Evolutionary conservation across 352 stramenopile genomes (phyloP).

Genomic region (Phytophthora melonis): DNA sequence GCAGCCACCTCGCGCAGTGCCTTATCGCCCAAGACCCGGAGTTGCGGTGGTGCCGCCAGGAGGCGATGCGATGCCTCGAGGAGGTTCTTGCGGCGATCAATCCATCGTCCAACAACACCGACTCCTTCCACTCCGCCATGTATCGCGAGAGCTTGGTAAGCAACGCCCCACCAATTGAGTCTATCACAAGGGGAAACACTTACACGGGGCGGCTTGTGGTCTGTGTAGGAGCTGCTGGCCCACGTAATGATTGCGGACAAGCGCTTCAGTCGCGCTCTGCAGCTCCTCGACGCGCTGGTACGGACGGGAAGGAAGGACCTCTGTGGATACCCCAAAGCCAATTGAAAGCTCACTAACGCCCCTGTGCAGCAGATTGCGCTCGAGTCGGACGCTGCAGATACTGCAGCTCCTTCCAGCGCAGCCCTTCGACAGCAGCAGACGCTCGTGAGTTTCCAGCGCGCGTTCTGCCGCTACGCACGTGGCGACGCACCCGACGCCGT

Average conservation of each 20-base stretch:
- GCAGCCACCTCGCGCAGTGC: conserved; percentile 58
- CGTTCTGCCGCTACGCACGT: conserved; percentile 40
- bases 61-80: conserved; percentile 46
- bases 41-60: conserved; percentile 32
- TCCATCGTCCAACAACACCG: conserved; percentile 15
- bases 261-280: conserved; percentile 36
- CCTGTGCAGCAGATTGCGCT: conserved; percentile 11
- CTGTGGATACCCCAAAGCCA: no score
- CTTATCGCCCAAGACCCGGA: conserved; percentile 47
- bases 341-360: no score
- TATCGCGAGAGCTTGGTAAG: conserved; percentile 44
- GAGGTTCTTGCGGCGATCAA: conserved; percentile 24
- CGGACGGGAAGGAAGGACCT: no score
- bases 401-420: neutral
- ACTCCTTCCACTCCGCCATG: conserved; percentile 26
- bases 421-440: conserved; percentile 25
- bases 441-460: conserved; percentile 43
- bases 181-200: neutral
- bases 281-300: conserved; percentile 38
- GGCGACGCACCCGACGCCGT: conserved; percentile 19
- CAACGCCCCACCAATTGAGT: no score
- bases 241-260: conserved; percentile 44
- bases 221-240: conserved; percentile 53
- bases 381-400: neutral
- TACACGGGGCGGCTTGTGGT: no score